These are phyloP conservation scores for Hymenoscyphus occultus DNA, from an alignment of 2,329 filamentous ascomycete genomes.

Conservation along the genomic window DNA sequence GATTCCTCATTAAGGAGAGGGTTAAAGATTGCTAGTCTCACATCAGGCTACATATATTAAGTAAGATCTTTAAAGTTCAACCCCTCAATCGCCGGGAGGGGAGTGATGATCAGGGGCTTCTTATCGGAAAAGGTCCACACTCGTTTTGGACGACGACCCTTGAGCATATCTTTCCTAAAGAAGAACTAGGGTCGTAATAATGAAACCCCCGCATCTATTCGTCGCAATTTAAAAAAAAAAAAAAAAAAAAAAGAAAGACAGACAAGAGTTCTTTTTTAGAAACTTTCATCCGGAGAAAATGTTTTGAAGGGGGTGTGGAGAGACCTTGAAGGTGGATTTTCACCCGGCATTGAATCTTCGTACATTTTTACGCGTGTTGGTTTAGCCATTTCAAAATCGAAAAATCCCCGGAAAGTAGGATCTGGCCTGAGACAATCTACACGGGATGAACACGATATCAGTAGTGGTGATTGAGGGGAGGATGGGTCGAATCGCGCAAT, in stretches of 20 bases:
- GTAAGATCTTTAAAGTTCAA: background rate
- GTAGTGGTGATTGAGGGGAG: background rate
- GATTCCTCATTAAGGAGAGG: background rate
- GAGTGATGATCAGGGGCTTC: background rate
- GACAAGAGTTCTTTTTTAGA: background rate
- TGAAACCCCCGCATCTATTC: constrained; percentile 3
- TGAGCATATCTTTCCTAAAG: constrained; percentile 7
- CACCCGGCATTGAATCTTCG: too few relatives aligned
- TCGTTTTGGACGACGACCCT: constrained; percentile 1
- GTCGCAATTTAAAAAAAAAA: constrained; percentile 10
- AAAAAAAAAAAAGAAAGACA: background rate
- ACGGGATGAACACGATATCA: background rate
- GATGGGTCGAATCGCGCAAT: background rate
- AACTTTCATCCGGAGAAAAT: background rate
- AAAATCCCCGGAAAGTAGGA: background rate
- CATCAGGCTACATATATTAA: background rate
- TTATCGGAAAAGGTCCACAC: constrained; percentile 3
- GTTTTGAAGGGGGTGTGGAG: background rate
- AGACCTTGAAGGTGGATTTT: background rate
- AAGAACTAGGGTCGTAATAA: constrained; percentile 8
- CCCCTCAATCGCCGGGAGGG: background rate
- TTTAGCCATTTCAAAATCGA: background rate
- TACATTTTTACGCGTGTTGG: background rate
- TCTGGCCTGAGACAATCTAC: background rate
- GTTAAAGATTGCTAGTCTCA: background rate